A percentile compares a stretch with the other conserved stretches of the same genome.
phyloP scores from a whole-genome alignment of 768 basidiomycete species.

The Postia placenta region DNA sequence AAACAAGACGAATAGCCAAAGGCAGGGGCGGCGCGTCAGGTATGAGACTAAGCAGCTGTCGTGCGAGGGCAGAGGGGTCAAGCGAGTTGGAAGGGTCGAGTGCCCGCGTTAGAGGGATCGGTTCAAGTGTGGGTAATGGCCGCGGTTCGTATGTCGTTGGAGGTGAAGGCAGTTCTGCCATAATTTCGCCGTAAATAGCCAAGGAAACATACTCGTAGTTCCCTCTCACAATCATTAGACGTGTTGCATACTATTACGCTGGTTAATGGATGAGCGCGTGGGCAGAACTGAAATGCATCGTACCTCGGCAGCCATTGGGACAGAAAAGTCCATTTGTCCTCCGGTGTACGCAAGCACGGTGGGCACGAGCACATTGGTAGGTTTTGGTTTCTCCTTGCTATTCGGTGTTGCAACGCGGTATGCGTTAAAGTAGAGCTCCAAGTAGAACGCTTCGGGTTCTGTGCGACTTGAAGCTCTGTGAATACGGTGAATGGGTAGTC shows the following conservation, averaged over 20 bases:
- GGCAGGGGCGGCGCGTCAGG: slow-evolving; percentile 58
- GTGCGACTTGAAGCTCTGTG: slow-evolving; percentile 43
- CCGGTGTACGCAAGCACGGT: slow-evolving; percentile 70
- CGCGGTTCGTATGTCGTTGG: slow-evolving; percentile 37
- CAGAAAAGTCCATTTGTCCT: slow-evolving; percentile 54
- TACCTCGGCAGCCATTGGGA: slow-evolving; percentile 69
- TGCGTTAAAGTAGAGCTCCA: slow-evolving; percentile 74
- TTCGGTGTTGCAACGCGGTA: slow-evolving; percentile 41
- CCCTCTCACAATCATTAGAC: slow-evolving; percentile 79
- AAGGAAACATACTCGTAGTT: slow-evolving; percentile 60
- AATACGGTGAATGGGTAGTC: not conserved
- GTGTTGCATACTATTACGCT: slow-evolving; percentile 53
- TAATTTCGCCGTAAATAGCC: slow-evolving; percentile 51
- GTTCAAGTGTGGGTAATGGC: slow-evolving; percentile 28
- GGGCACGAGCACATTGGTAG: slow-evolving; percentile 67
- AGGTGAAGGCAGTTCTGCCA: slow-evolving; percentile 36
- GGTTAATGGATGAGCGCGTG: not conserved
- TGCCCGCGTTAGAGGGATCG: slow-evolving; percentile 36
- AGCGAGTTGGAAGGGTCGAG: slow-evolving; percentile 55
- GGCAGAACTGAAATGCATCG: not conserved
- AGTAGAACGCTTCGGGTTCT: slow-evolving; percentile 66
- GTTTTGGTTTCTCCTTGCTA: slow-evolving; percentile 52
- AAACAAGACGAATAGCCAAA: slow-evolving; percentile 66
- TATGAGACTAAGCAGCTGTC: slow-evolving; percentile 53
- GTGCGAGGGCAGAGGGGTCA: slow-evolving; percentile 59